phyloP scores from a whole-genome alignment of 1,284 basidiomycete species.

The Psilocybe mexicana region DNA sequence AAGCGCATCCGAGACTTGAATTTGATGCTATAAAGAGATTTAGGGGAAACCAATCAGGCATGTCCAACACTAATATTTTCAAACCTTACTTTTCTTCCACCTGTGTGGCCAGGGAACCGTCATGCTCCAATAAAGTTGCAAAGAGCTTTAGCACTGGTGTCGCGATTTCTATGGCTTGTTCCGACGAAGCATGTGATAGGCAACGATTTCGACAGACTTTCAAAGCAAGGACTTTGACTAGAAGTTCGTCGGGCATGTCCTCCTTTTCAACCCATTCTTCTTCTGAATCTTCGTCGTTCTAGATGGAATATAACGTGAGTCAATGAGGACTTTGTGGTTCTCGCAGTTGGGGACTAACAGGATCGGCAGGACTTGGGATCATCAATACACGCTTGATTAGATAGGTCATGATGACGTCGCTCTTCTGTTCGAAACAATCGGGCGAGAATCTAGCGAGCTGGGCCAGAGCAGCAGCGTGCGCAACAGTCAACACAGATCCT shows the following conservation, averaged over 20 bases:
- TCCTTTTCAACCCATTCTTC: constrained; percentile 79
- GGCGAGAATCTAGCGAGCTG: constrained; percentile 76
- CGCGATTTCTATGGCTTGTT: constrained; percentile 65
- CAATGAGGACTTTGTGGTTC: too few relatives aligned
- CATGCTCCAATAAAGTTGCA: constrained; percentile 62
- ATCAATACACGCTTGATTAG: constrained; percentile 76
- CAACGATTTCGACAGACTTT: constrained; percentile 82
- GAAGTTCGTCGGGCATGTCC: constrained; percentile 53
- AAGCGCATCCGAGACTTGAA: constrained; percentile 75
- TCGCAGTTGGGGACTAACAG: constrained; percentile 39
- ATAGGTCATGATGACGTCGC: constrained; percentile 71
- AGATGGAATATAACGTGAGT: neutral
- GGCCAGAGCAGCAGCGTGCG: constrained; percentile 70
- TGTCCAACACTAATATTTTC: neutral
- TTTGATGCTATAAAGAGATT: constrained; percentile 42
- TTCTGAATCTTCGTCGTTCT: constrained; percentile 51
- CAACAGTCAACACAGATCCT: constrained; percentile 52
- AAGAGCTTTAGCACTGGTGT: constrained; percentile 78
- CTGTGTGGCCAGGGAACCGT: constrained; percentile 63
- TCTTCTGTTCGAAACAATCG: constrained; percentile 75
- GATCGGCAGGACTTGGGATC: constrained; percentile 43
- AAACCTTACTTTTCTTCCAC: constrained; percentile 64
- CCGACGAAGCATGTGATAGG: constrained; percentile 62
- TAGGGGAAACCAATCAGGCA: constrained; percentile 3
- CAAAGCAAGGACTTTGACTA: constrained; percentile 73